These are phyloP conservation scores for Boletus sensibilis DNA, from an alignment of 768 basidiomycete species.

Conservation along the genomic window DNA sequence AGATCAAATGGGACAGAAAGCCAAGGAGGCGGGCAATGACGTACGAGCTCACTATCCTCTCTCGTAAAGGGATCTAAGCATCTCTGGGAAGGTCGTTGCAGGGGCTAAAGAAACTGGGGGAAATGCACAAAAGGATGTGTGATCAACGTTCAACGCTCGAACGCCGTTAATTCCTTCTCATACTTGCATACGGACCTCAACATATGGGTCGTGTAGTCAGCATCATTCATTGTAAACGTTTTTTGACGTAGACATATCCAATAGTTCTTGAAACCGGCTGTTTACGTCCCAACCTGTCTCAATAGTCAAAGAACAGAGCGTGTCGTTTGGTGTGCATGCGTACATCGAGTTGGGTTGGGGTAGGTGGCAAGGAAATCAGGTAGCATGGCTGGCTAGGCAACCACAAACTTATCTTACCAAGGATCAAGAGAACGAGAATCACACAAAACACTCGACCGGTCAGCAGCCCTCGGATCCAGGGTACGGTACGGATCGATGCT, in stretches of 20 bases:
- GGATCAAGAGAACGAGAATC: background rate
- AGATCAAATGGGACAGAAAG: slow-evolving; percentile 11
- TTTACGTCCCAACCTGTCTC: no score
- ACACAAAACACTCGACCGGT: no score
- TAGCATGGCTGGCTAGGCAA: background rate
- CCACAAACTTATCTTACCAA: background rate
- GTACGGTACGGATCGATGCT: background rate
- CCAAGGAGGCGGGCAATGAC: slow-evolving; percentile 11
- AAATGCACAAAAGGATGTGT: slow-evolving; percentile 14
- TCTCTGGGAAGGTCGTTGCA: slow-evolving; percentile 7
- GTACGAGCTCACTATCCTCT: background rate
- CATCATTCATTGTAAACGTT: background rate
- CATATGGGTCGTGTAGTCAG: background rate
- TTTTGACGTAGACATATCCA: background rate
- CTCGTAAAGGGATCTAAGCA: background rate
- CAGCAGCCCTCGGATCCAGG: background rate
- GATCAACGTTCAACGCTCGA: background rate
- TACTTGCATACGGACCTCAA: background rate
- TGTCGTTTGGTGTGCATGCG: background rate
- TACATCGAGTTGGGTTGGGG: background rate
- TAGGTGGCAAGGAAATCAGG: background rate
- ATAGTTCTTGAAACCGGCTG: background rate
- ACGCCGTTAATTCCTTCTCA: background rate
- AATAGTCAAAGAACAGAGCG: background rate
- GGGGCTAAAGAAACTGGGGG: slow-evolving; percentile 19